phyloP scores from a whole-genome alignment of 257 asterid species.

The Scutellaria minor region DNA sequence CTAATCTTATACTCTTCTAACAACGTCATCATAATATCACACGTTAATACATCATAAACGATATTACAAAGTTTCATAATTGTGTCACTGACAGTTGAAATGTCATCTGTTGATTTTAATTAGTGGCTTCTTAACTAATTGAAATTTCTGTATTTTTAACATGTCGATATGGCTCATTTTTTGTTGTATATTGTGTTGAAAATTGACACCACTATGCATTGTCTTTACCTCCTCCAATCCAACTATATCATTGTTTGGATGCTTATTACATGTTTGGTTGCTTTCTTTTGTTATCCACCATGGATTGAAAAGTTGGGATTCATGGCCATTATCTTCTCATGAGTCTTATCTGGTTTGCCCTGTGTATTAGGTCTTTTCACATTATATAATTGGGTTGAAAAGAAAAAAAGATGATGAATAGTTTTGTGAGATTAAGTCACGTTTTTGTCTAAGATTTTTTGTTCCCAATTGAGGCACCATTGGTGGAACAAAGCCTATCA shows the following conservation, averaged over 20 bases:
- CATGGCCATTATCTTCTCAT: conserved; percentile 46
- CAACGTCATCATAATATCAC: too few species aligned
- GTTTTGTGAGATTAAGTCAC: conserved; percentile 6
- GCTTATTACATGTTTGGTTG: conserved; percentile 52
- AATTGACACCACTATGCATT: too few species aligned
- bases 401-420: neutral
- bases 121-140: too few species aligned
- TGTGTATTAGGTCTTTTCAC: conserved; percentile 36
- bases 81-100: too few species aligned
- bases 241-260: conserved; percentile 30
- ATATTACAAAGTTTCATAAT: too few species aligned
- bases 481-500: conserved; percentile 3
- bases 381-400: neutral
- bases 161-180: too few species aligned
- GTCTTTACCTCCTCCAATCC: conserved; percentile 1
- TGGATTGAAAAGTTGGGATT: conserved; percentile 43
- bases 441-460: conserved; percentile 2
- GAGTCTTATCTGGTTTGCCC: conserved; percentile 53
- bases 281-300: conserved; percentile 65
- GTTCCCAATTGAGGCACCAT: conserved; percentile 19
- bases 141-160: too few species aligned
- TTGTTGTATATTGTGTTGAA: too few species aligned
- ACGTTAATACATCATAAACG: too few species aligned
- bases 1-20: neutral
- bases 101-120: too few species aligned